phyloP scores from a whole-genome alignment of 2,329 filamentous ascomycete genomes.

The Neonectria magnoliae region DNA sequence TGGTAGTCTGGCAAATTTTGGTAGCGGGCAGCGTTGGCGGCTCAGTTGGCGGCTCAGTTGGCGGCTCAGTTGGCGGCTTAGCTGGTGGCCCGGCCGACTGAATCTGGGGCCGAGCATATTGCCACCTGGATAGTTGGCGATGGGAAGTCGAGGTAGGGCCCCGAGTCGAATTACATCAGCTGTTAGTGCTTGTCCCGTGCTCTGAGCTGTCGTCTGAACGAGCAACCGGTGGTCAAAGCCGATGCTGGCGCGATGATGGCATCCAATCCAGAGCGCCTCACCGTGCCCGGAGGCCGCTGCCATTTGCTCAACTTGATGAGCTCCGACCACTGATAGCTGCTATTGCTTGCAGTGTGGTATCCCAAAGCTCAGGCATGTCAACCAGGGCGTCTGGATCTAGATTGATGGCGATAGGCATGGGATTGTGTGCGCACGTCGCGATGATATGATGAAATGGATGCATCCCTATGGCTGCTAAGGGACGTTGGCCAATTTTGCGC shows the following conservation, averaged over 20 bases:
- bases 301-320: constrained; percentile 11
- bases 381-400: neutral
- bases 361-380: constrained; percentile 14
- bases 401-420: constrained; percentile 6
- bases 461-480: constrained; percentile 1
- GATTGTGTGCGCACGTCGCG: neutral
- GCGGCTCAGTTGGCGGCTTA: constrained; percentile 8
- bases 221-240: constrained; percentile 21
- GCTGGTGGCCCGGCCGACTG: constrained; percentile 4
- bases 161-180: constrained; percentile 6
- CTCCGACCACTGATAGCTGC: neutral
- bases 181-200: constrained; percentile 9
- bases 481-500: constrained; percentile 19
- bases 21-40: neutral
- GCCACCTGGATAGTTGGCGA: neutral
- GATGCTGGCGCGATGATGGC: constrained; percentile 24
- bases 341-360: constrained; percentile 8
- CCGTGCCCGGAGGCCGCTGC: constrained; percentile 17
- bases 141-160: neutral
- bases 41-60: constrained; percentile 9
- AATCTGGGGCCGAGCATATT: constrained; percentile 17
- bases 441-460: constrained; percentile 1
- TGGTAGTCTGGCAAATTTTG: constrained; percentile 1
- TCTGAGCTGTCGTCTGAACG: neutral
- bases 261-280: constrained; percentile 35